phyloP scores from a whole-genome alignment of 768 basidiomycete genomes.

The Termitomyces eurrhizus region DNA sequence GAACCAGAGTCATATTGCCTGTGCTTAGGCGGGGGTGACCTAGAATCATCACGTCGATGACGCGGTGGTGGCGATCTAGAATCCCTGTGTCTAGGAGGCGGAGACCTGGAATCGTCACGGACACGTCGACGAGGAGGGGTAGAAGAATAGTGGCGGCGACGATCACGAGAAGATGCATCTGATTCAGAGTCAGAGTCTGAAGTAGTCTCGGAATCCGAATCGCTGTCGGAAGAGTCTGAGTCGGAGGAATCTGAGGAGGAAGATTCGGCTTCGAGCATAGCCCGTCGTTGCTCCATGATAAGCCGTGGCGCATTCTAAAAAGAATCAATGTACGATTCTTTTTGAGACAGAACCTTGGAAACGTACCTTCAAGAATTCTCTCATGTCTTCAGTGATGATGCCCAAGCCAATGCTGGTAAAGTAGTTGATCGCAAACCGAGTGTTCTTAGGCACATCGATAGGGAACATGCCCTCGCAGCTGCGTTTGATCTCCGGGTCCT shows the following conservation, averaged over 20 bases:
- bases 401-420: slow-evolving; percentile 95
- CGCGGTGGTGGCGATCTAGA: slow-evolving; percentile 10
- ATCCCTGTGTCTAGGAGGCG: slow-evolving; percentile 13
- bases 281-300: slow-evolving; percentile 92
- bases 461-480: slow-evolving; percentile 90
- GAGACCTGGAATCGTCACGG: slow-evolving; percentile 16
- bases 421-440: slow-evolving; percentile 95
- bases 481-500: slow-evolving; percentile 74
- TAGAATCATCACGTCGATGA: slow-evolving; percentile 19
- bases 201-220: slow-evolving; percentile 22
- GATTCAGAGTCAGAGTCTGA: slow-evolving; percentile 19
- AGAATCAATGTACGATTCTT: slow-evolving; percentile 6
- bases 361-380: slow-evolving; percentile 88
- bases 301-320: slow-evolving; percentile 82
- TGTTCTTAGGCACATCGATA: slow-evolving; percentile 93
- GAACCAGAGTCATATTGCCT: not conserved
- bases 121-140: slow-evolving; percentile 23
- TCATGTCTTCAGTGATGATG: slow-evolving; percentile 90
- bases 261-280: slow-evolving; percentile 71
- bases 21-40: slow-evolving; percentile 21
- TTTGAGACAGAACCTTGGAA: not conserved
- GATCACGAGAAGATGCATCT: slow-evolving; percentile 17
- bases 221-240: slow-evolving; percentile 27
- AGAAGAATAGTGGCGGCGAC: slow-evolving; percentile 23
- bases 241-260: slow-evolving; percentile 36